Percentiles rank a stretch among this genome's conserved stretches.
Evolutionary conservation across 805 yeast species (phyloP).

Genomic region (Sugiyamaella lignohabitans): DNA sequence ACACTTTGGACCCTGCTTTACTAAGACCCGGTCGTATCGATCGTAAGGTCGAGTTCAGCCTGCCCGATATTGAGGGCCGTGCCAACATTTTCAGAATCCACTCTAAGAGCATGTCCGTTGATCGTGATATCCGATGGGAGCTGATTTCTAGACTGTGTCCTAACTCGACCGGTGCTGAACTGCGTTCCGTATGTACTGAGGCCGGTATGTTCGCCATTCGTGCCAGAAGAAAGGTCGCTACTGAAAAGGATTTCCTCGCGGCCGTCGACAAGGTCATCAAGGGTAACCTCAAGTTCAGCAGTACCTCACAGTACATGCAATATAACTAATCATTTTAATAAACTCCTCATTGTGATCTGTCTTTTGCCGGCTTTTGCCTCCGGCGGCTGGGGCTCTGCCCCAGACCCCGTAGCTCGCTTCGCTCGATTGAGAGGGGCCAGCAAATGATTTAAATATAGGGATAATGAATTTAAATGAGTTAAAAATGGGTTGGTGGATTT

Average conservation of each 20-base stretch:
- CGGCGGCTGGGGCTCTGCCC: too few species aligned
- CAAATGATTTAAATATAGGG: too few species aligned
- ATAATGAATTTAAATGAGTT: too few species aligned
- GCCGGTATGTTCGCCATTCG: conserved; percentile 99
- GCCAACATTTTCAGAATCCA: conserved; percentile 97
- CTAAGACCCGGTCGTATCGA: conserved; percentile 98
- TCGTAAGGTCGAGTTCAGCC: conserved; percentile 93
- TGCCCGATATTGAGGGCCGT: conserved; percentile 96
- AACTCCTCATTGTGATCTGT: too few species aligned
- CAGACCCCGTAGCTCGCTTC: too few species aligned
- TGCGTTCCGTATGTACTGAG: conserved; percentile 97
- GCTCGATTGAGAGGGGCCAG: too few species aligned
- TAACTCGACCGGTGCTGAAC: conserved; percentile 97
- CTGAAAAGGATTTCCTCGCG: conserved; percentile 94
- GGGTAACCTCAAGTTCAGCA: conserved; percentile 96
- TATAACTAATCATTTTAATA: conserved; percentile 51
- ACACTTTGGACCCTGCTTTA: conserved; percentile 95
- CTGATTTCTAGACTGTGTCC: conserved; percentile 95
- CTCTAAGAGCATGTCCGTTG: conserved; percentile 96
- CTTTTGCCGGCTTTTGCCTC: too few species aligned
- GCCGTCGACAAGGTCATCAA: conserved; percentile 98
- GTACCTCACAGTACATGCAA: conserved; percentile 98
- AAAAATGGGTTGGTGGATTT: too few species aligned
- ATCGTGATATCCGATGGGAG: conserved; percentile 97
- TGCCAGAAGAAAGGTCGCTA: conserved; percentile 96